Conservation (phyloP, 345 rosid species). For the Gossypium anomalum region DNA sequence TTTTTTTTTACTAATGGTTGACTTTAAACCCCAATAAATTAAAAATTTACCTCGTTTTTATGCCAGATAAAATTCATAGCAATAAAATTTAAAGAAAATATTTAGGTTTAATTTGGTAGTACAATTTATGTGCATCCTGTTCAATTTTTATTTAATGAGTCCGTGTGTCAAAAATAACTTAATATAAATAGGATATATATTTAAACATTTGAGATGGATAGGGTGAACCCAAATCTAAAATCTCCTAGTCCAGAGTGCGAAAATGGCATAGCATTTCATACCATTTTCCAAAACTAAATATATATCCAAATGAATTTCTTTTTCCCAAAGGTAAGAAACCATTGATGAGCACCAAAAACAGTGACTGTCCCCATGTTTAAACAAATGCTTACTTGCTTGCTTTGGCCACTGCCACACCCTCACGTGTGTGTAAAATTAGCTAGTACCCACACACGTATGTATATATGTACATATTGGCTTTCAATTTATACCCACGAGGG, state of each 20-base stretch:
- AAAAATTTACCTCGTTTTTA: too few relatives aligned
- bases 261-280: neutral
- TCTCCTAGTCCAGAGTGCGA: neutral
- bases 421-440: neutral
- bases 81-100: too few relatives aligned
- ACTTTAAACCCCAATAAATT: too few relatives aligned
- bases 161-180: too few relatives aligned
- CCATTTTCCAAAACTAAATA: neutral
- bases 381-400: neutral
- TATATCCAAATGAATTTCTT: neutral
- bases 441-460: neutral
- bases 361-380: neutral
- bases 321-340: neutral
- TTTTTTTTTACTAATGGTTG: too few relatives aligned
- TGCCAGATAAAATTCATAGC: too few relatives aligned
- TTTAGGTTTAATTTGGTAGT: too few relatives aligned
- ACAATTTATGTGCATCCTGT: too few relatives aligned
- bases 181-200: too few relatives aligned
- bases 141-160: too few relatives aligned
- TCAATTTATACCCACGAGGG: neutral
- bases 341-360: slow-evolving; percentile 1
- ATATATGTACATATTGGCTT: neutral
- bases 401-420: neutral
- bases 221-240: too few relatives aligned
- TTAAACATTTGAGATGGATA: too few relatives aligned